Base-by-base conservation (phyloP, 257 asterid genomes). In the Solanum chiquidenum region DNA sequence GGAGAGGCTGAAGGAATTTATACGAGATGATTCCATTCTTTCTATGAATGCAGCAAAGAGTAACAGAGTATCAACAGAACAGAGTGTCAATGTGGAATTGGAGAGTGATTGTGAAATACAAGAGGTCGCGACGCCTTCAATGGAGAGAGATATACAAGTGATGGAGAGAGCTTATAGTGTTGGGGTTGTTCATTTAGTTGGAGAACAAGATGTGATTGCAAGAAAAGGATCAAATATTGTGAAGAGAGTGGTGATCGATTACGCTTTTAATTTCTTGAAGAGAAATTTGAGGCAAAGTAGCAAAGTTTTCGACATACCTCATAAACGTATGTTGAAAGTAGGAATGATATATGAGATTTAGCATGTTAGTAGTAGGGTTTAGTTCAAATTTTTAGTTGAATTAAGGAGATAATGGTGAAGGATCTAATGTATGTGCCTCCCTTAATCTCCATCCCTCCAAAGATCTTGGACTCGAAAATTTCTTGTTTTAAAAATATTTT, bases 151-250 rank as follows among this genome's bases (percentile, higher is more conserved):
- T 52, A 18, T 52, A 52, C 4, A 88, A 25, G 2, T 29, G 35
- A 58, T 13, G 84, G 95, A 94, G 1, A 69, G 58, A 72, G 94
- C 94, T 7, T 60, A 86, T 76, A 12, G 58, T 27, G 85, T 40
- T 3, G 94, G 96, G 49, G 92, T 94, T 64, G 94, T 93, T 84
- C 96, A 94, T 74, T 16, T 94, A 85, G 93, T 94, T 3, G 96
- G 98, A 20, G 96, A 94, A 62, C 93, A 92, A 18, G 96, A 94
- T 44, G 93, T 93, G 83, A 87, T 90, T 73, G 94, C 96, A 9
- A 86, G 86, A 3, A 90, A 89, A 66, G 93, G 92, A 2, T 88
- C 95, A 16, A 64, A 76, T 16, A 27, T 93, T 5, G 91, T 86
- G n/a, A 94, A 94, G 90, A 91, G 76, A 83, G 74, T 93, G n/a